Percentiles rank a stretch among this genome's conserved stretches.
phyloP scores from a whole-genome alignment of 1,284 basidiomycete species.

The Tylopilus sp. region DNA sequence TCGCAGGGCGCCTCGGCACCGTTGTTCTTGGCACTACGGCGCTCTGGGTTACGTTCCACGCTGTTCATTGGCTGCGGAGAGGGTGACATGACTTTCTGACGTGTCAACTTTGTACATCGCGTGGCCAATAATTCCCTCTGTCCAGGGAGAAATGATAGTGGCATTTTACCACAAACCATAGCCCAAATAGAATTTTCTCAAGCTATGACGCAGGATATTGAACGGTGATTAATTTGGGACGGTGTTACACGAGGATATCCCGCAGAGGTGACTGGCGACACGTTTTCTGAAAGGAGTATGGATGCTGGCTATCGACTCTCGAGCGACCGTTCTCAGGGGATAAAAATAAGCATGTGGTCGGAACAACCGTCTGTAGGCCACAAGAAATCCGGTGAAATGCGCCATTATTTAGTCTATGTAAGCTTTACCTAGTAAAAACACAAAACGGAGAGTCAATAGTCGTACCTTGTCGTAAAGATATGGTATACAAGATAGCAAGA shows the following conservation, averaged over 20 bases:
- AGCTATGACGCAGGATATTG: constrained; percentile 21
- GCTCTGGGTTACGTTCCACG: constrained; percentile 41
- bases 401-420: constrained; percentile 37
- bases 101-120: constrained; percentile 31
- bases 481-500: constrained; percentile 38
- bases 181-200: constrained; percentile 23
- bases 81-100: constrained; percentile 21
- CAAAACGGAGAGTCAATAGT: constrained; percentile 31
- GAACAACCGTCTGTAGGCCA: constrained; percentile 5
- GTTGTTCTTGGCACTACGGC: constrained; percentile 43
- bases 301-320: constrained; percentile 14
- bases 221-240: constrained; percentile 36
- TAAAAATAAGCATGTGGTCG: constrained; percentile 32
- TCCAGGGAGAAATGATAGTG: constrained; percentile 14
- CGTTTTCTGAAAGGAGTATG: constrained; percentile 27
- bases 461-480: constrained; percentile 30
- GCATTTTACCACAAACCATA: constrained; percentile 19
- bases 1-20: constrained; percentile 44
- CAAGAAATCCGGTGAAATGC: constrained; percentile 28
- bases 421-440: constrained; percentile 35
- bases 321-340: constrained; percentile 29
- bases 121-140: constrained; percentile 15
- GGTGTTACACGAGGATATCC: constrained; percentile 34
- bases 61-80: constrained; percentile 35
- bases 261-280: constrained; percentile 20